Evolutionary conservation across 2,329 filamentous ascomycete species (phyloP).

Genomic region (Aspergillus spinulosporus): DNA sequence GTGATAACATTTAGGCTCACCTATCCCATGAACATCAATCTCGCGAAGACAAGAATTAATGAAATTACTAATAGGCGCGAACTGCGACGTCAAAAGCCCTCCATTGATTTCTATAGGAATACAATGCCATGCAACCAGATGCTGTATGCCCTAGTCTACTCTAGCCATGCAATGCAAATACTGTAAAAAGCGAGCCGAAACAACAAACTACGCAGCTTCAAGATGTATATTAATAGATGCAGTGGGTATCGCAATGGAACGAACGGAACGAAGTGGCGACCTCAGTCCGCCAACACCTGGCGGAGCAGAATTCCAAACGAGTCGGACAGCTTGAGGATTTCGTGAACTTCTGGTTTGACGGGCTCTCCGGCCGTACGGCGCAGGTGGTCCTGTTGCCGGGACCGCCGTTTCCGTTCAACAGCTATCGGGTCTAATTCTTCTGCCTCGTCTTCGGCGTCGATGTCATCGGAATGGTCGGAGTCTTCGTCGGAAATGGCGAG

Average conservation of each 20-base stretch:
- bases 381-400: slow-evolving; percentile 76
- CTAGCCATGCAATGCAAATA: slow-evolving; percentile 13
- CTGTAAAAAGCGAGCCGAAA: neutral
- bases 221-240: slow-evolving; percentile 12
- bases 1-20: too few species aligned
- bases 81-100: slow-evolving; percentile 24
- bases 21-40: too few species aligned
- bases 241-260: slow-evolving; percentile 21
- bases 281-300: slow-evolving; percentile 72
- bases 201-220: slow-evolving; percentile 6
- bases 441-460: slow-evolving; percentile 65
- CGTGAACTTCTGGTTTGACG: slow-evolving; percentile 72
- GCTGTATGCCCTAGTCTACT: slow-evolving; percentile 8
- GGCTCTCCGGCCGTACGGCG: slow-evolving; percentile 81
- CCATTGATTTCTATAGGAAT: slow-evolving; percentile 5
- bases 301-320: slow-evolving; percentile 81
- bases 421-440: slow-evolving; percentile 77
- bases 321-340: slow-evolving; percentile 76
- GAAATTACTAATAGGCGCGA: too few species aligned
- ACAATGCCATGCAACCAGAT: slow-evolving; percentile 8
- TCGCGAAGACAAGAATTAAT: too few species aligned
- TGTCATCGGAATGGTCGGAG: slow-evolving; percentile 63
- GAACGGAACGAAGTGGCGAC: neutral
- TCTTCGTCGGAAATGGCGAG: slow-evolving; percentile 75
- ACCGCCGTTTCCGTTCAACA: slow-evolving; percentile 75